These are phyloP conservation scores for Hebeloma cylindrosporum DNA, from an alignment of 768 basidiomycete species.

Conservation along the genomic window DNA sequence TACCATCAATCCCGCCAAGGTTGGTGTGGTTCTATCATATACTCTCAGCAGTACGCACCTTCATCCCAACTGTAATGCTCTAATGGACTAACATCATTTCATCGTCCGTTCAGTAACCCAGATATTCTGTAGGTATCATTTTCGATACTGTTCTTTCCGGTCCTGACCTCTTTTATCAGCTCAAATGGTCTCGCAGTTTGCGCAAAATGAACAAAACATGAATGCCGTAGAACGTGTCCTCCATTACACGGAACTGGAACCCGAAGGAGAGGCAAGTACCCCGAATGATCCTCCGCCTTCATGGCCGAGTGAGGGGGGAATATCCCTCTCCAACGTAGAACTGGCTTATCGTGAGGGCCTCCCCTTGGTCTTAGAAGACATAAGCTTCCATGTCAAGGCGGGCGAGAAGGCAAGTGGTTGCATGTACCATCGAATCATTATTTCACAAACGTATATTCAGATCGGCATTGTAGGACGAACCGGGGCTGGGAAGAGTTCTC, in stretches of 20 bases:
- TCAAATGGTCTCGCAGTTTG: conserved; percentile 55
- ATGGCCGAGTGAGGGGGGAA: conserved; percentile 54
- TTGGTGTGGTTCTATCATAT: conserved; percentile 57
- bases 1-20: conserved; percentile 53
- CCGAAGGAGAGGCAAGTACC: conserved; percentile 49
- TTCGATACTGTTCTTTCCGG: neutral
- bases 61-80: neutral
- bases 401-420: conserved; percentile 59
- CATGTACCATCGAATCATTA: neutral
- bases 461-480: conserved; percentile 50
- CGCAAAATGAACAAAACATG: conserved; percentile 69
- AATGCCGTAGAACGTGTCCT: conserved; percentile 71
- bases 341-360: conserved; percentile 61
- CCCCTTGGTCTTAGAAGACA: conserved; percentile 61
- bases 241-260: conserved; percentile 60
- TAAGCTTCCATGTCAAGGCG: conserved; percentile 54
- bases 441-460: conserved; percentile 19
- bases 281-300: conserved; percentile 45
- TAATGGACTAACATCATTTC: neutral
- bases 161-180: conserved; percentile 33
- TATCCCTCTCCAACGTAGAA: conserved; percentile 58
- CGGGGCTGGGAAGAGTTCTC: conserved; percentile 54
- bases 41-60: conserved; percentile 42
- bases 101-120: conserved; percentile 49
- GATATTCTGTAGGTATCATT: conserved; percentile 38